Evolutionary conservation across 2,329 filamentous ascomycete species (phyloP).

Genomic region (Cladorrhinum sp.): DNA sequence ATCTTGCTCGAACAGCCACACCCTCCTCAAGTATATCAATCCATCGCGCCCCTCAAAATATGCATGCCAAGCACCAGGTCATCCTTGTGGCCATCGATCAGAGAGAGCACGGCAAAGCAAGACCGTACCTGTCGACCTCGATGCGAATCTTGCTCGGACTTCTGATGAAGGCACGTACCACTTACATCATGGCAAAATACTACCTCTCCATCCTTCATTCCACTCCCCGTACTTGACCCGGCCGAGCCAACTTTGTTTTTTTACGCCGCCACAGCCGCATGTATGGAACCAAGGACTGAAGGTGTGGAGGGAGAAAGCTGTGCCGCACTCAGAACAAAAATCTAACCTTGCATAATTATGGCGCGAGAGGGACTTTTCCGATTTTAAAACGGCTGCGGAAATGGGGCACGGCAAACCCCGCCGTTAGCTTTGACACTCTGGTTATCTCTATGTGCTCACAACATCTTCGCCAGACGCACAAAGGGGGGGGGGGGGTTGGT

Average conservation of each 20-base stretch:
- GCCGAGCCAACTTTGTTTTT: neutral
- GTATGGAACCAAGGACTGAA: neutral
- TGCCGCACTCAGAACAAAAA: neutral
- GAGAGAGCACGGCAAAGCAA: neutral
- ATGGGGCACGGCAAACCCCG: neutral
- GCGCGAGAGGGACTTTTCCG: neutral
- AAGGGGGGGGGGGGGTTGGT: too few relatives aligned
- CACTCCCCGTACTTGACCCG: neutral
- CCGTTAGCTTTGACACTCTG: neutral
- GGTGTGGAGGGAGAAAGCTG: neutral
- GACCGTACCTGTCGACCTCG: neutral
- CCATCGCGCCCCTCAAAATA: constrained; percentile 2
- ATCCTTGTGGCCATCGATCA: neutral
- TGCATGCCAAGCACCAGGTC: neutral
- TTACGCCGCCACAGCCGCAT: neutral
- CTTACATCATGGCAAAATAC: neutral
- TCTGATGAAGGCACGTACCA: neutral
- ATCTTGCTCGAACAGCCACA: neutral
- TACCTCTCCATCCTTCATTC: neutral
- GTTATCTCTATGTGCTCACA: neutral
- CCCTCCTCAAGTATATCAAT: constrained; percentile 4
- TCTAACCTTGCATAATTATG: neutral
- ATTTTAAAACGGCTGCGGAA: neutral
- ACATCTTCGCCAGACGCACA: too few relatives aligned
- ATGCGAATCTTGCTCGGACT: neutral